A percentile compares a stretch with the other conserved stretches of the same genome.
Conservation (phyloP, 176 grass and related monocot genomes). For the Zoysia pacifica region DNA sequence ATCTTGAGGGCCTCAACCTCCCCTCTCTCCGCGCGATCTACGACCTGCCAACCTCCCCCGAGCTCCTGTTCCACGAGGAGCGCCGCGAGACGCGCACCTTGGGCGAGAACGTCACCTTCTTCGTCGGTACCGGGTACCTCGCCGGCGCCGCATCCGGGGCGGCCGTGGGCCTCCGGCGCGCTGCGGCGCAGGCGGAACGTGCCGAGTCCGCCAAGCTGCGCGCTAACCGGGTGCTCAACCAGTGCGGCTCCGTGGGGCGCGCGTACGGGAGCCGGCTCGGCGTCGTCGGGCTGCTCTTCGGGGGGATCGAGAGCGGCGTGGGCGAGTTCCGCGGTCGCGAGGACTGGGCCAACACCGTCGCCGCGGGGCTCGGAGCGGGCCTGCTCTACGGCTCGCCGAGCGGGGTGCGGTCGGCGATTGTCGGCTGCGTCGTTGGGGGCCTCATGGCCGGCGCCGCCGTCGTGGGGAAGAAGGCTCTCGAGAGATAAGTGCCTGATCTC, state of each 20-base stretch:
- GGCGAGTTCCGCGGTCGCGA: slow-evolving; percentile 52
- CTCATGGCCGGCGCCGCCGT: slow-evolving; percentile 61
- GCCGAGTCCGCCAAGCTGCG: slow-evolving; percentile 71
- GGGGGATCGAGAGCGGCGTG: slow-evolving; percentile 55
- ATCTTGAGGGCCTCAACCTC: slow-evolving; percentile 40
- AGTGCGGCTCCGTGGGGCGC: slow-evolving; percentile 65
- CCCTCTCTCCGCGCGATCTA: slow-evolving; percentile 50
- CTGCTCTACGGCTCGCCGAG: slow-evolving; percentile 45
- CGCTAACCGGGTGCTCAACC: slow-evolving; percentile 67
- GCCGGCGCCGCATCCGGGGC: slow-evolving; percentile 36
- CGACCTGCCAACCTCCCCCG: slow-evolving; percentile 75
- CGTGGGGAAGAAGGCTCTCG: slow-evolving; percentile 41
- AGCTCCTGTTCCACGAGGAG: slow-evolving; percentile 70
- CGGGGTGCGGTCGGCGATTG: slow-evolving; percentile 52
- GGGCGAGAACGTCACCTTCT: slow-evolving; percentile 61
- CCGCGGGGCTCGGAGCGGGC: slow-evolving; percentile 58
- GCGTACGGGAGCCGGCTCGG: slow-evolving; percentile 59
- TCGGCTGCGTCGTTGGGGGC: slow-evolving; percentile 56
- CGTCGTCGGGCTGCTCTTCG: slow-evolving; percentile 60
- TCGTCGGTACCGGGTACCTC: slow-evolving; percentile 54
- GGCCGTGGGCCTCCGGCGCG: slow-evolving; percentile 48
- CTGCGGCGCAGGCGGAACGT: slow-evolving; percentile 42
- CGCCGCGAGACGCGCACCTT: slow-evolving; percentile 36
- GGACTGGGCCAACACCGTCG: slow-evolving; percentile 77
- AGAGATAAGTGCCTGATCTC: slow-evolving; percentile 56